phyloP scores from a whole-genome alignment of 306 rosid species.

The Bauhinia variegata region DNA sequence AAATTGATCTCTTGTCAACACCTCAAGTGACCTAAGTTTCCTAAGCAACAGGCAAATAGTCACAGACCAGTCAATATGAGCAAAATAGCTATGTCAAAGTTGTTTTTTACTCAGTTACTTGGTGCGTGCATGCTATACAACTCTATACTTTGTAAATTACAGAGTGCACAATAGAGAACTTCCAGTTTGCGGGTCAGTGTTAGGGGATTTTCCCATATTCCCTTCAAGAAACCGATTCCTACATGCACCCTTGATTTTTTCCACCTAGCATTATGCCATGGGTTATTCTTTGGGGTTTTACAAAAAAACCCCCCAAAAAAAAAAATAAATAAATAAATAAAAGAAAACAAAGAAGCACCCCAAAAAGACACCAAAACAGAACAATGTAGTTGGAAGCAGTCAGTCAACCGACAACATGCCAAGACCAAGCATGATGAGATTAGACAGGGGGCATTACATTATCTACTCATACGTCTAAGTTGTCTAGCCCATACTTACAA shows the following conservation, averaged over 20 bases:
- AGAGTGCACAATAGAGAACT: background rate
- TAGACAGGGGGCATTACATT: too few species aligned
- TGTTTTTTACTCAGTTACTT: background rate
- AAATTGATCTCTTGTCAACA: background rate
- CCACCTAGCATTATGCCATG: too few species aligned
- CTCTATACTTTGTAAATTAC: background rate
- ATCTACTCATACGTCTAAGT: too few species aligned
- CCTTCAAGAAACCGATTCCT: background rate
- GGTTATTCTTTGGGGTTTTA: too few species aligned
- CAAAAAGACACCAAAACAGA: too few species aligned
- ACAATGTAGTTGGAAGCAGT: too few species aligned
- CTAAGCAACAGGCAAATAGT: background rate
- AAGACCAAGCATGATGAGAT: too few species aligned
- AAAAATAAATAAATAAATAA: too few species aligned
- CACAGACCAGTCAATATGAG: background rate
- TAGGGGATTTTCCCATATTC: background rate
- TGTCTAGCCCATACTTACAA: too few species aligned
- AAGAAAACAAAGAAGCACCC: too few species aligned
- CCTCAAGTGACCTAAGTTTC: constrained; percentile 1
- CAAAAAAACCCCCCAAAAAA: too few species aligned
- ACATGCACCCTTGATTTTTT: background rate
- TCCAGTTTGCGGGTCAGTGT: background rate
- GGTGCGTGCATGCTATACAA: background rate
- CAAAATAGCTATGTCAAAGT: background rate
- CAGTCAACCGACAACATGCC: too few species aligned